Evolutionary conservation across 371 early-diverging fungal species (phyloP).

Genomic region (Syncephalis plumigaleata): DNA sequence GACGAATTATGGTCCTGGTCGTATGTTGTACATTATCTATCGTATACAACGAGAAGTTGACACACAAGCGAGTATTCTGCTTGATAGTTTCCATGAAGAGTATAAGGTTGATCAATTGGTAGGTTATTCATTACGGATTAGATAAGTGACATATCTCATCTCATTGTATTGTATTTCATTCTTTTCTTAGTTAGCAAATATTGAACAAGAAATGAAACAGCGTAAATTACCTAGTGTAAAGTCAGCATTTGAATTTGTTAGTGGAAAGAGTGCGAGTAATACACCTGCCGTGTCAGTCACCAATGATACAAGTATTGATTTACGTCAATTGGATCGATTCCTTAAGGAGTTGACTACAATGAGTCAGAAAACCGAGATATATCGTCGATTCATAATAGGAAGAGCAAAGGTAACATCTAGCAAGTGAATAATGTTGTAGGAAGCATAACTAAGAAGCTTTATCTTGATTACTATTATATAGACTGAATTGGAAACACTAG

Average conservation of each 20-base stretch:
- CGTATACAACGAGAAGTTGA: slow-evolving; percentile 76
- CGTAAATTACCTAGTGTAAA: not conserved
- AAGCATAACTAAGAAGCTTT: not conserved
- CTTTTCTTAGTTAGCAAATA: not conserved
- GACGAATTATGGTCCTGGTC: slow-evolving; percentile 63
- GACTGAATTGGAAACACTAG: not conserved
- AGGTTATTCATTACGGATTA: not conserved
- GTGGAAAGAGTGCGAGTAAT: not conserved
- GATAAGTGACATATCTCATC: too few relatives aligned
- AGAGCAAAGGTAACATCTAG: slow-evolving; percentile 22
- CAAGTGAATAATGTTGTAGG: not conserved
- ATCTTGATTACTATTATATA: too few relatives aligned
- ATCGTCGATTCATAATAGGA: slow-evolving; percentile 55
- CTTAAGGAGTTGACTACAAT: slow-evolving; percentile 64
- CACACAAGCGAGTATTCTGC: slow-evolving; percentile 44
- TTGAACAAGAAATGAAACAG: slow-evolving; percentile 3
- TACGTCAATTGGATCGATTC: slow-evolving; percentile 52
- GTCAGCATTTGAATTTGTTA: too few relatives aligned
- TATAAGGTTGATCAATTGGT: slow-evolving; percentile 46
- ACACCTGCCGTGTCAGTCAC: slow-evolving; percentile 6
- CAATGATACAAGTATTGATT: slow-evolving; percentile 32
- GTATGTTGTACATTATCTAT: slow-evolving; percentile 74
- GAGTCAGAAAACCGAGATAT: slow-evolving; percentile 54
- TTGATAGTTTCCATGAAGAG: slow-evolving; percentile 61
- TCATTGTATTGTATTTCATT: too few relatives aligned